Base-by-base conservation (phyloP, 805 yeast genomes). In the Ogataea thermomethanolica region DNA sequence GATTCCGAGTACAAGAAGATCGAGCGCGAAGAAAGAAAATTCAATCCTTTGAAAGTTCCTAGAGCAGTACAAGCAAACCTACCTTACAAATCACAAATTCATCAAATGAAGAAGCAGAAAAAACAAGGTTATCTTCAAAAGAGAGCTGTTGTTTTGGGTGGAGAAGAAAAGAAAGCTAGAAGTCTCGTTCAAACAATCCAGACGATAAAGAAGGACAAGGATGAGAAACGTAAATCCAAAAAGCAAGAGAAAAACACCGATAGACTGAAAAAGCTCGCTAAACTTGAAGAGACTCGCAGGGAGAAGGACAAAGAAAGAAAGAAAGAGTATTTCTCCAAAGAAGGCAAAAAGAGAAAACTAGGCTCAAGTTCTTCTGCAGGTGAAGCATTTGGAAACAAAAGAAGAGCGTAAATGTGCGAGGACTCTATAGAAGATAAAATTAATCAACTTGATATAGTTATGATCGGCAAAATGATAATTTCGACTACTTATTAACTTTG, bases 151-250 rank as follows among this genome's bases (percentile, higher is more conserved):
- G 93, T 93, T 6, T 66, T 90, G 28, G 85, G 81, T 29, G 96
- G 95, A 11, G 96, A 87, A 37, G 98, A 91, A 65, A 88, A 87
- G 81, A 85, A 87, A 68, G 90, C 95, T 24, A 76, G 97, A 53
- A 82, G 88, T 25, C 74, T 91, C 65, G 78, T 93, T 72, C 91
- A 84, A 64, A 86, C 86, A 66, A 79, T 93, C 41, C 76, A 84
- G 54, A 88, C 98, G 0, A 69, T 93, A 38, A 79, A 87, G 56
- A 86, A 80, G 55, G 93, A 84, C 44, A 91, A 91, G 69, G 96
- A 86, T 22, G 76, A 77, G 39, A 84, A 84, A 76, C 78, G 82
- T 50, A 73, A 68, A 55, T 71, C 74, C 27, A 87, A 86, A 67
- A 87, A 87, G 65, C 73, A 70, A 36, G 90, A 78, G 37, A 81